Base-by-base conservation (phyloP, 148 eudicot genomes). In the Camellia sinensis region DNA sequence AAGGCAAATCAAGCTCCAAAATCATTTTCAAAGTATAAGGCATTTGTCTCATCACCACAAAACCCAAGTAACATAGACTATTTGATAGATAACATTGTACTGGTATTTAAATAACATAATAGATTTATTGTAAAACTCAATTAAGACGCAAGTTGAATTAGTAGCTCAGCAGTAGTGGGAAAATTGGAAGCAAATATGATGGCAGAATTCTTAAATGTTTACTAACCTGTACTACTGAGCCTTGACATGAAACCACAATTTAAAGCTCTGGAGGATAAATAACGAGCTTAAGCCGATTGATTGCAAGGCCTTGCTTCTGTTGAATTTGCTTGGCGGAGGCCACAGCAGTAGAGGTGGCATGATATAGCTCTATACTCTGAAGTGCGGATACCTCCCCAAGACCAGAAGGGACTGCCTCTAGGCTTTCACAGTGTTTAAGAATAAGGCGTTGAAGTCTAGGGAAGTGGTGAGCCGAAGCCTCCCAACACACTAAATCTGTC, bases 391-490 rank as follows among this genome's bases (percentile, higher is more conserved):
- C 75, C 2, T 76, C 78, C 0, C 61, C 87, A n/a, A 85, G 45
- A 37, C 78, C 82, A 21, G 48, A 22, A 43, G 87, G 85, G 14
- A 82, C 52, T 0, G 56, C 78, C 8, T 57, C 12, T n/a, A 85
- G 80, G 10, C 64, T 48, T 50, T 29, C 71, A 40, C 85, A 85
- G 80, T 83, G 79, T 12, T 61, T 75, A 14, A 83, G 71, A 68
- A 79, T 59, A 50, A 86, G 73, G 9, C 81, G 77, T 61, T 81
- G 68, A 52, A 86, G 88, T n/a, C 78, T 81, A 4, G 88, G 88
- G 63, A 83, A 86, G 65, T 83, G 84, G 79, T 86, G 86, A 19
- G 43, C 71, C 0, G 75, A 75, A 75, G 88, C 88, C 10, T 69
- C 56, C 88, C 86, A 86, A 48, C 37, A 15, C n/a, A 45, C 84